Evolutionary conservation across 2,329 filamentous ascomycete genomes (phyloP), one percentile per base, ranked within the genome.

Genomic region (Coniella lustricola): DNA sequence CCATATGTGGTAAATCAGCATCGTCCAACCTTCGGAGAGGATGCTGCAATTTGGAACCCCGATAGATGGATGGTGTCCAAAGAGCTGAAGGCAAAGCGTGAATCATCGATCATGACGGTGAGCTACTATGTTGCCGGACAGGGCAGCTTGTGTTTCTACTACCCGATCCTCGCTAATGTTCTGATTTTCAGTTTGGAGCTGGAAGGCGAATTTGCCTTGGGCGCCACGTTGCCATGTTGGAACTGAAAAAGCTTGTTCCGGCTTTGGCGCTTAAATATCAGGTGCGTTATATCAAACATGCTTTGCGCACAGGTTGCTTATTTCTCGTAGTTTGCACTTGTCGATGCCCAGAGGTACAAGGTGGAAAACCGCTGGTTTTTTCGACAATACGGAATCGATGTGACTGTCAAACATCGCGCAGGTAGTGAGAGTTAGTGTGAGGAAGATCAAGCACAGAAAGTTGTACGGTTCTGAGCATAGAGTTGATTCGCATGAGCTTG

Each of bases 181-280:
- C 5, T 20, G 37, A 22, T 12, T 39, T 21, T 21, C 21, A 59
- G 58, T 60, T 58, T 35, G 56, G 56, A 18, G 55, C 56, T 34
- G 59, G 59, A 2, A 43, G 55, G n/a, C 55, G 59, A 3, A 52
- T 60, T 17, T 61, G 59, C 46, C 46, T 60, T 5, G 59, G 59
- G 9, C 55, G 53, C 21, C 51, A 60, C 38, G 42, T 63, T 21
- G 60, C 55, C 7, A 55, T 62, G 14, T 37, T 63, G 9, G 61
- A 63, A 44, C 44, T 63, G 17, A 61, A 61, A 43, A 63, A 63
- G 50, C 22, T 63, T 7, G 36, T 63, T 4, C 47, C 60, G 0
- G 56, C 56, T 29, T 44, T 62, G 4, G 29, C 61, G n/a, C 29
- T 60, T 14, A 55, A 56, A 33, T 62, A 62, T 35, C 53, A 62